A percentile compares a stretch with the other conserved stretches of the same genome.
Conservation (phyloP, 169 alveolate genomes). For the Fabrea salina region DNA sequence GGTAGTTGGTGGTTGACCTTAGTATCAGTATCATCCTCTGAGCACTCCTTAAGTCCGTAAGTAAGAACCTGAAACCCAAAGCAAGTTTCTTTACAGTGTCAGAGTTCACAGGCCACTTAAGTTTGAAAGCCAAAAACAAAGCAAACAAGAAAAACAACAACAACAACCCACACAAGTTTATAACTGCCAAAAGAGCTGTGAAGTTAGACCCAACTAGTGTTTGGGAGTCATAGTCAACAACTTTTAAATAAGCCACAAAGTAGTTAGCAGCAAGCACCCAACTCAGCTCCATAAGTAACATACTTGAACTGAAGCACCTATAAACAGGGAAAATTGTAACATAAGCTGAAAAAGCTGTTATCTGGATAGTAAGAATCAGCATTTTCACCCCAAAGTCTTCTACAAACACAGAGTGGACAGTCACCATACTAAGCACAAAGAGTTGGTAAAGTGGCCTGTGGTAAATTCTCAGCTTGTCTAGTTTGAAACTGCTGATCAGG, state of each 20-base stretch:
- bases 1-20: neutral
- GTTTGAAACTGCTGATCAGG: neutral
- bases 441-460: neutral
- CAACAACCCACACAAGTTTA: neutral
- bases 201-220: neutral
- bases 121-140: neutral
- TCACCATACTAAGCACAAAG: neutral
- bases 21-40: neutral
- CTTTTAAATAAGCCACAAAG: neutral
- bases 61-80: neutral
- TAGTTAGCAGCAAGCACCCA: neutral
- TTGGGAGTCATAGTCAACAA: neutral
- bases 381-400: neutral
- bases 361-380: neutral
- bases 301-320: constrained; percentile 7
- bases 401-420: neutral
- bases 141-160: neutral
- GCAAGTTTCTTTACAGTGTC: neutral
- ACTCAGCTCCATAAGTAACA: neutral
- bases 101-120: neutral
- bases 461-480: neutral
- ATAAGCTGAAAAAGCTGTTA: neutral
- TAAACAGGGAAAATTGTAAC: neutral
- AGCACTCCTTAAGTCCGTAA: neutral
- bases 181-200: neutral